Evolutionary conservation across 2,329 filamentous ascomycete genomes (phyloP), one percentile per base, ranked within the genome.

Genomic region (Lecanosticta acicola): DNA sequence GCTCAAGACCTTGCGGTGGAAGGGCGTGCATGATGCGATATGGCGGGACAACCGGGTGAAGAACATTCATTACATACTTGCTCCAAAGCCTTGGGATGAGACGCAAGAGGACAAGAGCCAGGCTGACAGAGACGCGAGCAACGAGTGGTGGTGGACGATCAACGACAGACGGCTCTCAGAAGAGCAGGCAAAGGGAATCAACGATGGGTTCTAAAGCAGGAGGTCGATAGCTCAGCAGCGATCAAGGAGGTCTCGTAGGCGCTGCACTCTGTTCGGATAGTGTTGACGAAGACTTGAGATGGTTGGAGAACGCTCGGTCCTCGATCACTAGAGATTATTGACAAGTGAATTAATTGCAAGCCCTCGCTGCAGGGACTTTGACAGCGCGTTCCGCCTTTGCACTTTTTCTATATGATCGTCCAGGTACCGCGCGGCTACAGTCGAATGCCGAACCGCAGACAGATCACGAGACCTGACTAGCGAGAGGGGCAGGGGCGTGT

Each of bases 71-170:
- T 82, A 79, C 56, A 76, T 83, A 33, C 58, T 83, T 45, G 75
- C 70, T 41, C 78, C 78, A 24, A 83, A 83, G 66, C 79, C 79
- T 3, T 83, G 79, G 79, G 76, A 82, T 50, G 77, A 81, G 63
- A 68, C 64, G 43, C 58, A 64, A 11, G 62, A 62, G 37, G 57
- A 68, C 45, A 64, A 59, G 43, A 67, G 64, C 7, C 64, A 69
- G 55, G 63, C 45, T 59, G 54, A 41, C 1, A 46, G 66, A 42
- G 71, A 79, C 48, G 72, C 73, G 51, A 71, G 69, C 29, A 70
- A 79, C 64, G 65, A 66, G 46, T 81, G 79, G 79, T 82, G 79
- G 79, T 76, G 74, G 70, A 65, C 66, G 33, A 59, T 71, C 32
- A 77, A 78, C 54, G 62, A 63, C 7, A 73, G 75, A 59, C 68